These are phyloP conservation scores for Trichoderma reesei DNA, from an alignment of 495 filamentous ascomycete species.

Conservation along the genomic window DNA sequence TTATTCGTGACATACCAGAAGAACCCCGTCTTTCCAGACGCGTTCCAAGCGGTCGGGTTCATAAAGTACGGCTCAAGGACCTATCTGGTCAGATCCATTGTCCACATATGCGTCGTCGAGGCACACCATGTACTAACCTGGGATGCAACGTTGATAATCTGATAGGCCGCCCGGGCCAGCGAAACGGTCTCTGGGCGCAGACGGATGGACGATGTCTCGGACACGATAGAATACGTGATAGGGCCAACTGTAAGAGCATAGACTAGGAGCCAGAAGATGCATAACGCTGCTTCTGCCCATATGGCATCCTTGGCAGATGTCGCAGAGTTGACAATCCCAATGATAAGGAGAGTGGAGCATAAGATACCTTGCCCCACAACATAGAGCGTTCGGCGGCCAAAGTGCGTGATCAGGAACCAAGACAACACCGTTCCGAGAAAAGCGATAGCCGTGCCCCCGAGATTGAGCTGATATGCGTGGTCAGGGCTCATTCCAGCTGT, in stretches of 20 bases:
- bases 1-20: constrained; percentile 38
- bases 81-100: constrained; percentile 21
- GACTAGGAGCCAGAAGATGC: constrained; percentile 30
- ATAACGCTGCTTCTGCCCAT: constrained; percentile 14
- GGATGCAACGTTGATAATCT: constrained; percentile 23
- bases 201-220: constrained; percentile 31
- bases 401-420: constrained; percentile 10
- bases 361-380: not conserved
- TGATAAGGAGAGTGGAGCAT: not conserved
- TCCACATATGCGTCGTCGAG: constrained; percentile 11
- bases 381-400: constrained; percentile 8
- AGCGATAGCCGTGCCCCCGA: constrained; percentile 28
- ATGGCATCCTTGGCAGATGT: constrained; percentile 19
- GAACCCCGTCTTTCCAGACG: constrained; percentile 36
- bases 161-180: constrained; percentile 26
- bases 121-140: constrained; percentile 38
- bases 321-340: constrained; percentile 3
- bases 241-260: constrained; percentile 35
- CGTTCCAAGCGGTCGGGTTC: constrained; percentile 40
- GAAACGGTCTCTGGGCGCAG: constrained; percentile 30
- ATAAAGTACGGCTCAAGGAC: constrained; percentile 29
- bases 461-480: constrained; percentile 38
- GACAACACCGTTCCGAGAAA: constrained; percentile 32
- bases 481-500: constrained; percentile 47
- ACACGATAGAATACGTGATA: constrained; percentile 25